phyloP scores from a whole-genome alignment of 208 protist genomes.

The Baffinella frigidus region DNA sequence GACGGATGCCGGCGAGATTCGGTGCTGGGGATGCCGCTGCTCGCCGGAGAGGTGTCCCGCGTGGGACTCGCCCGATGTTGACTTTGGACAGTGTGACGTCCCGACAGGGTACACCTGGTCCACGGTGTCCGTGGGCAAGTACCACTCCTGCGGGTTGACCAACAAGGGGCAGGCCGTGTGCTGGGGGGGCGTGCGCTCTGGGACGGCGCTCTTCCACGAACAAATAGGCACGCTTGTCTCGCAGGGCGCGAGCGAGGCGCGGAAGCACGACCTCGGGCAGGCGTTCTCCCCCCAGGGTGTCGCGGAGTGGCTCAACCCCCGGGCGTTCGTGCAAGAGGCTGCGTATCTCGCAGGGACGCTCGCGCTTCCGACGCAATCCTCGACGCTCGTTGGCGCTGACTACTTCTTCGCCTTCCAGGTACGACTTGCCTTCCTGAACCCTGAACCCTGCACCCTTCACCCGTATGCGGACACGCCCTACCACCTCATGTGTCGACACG shows the following conservation, averaged over 20 bases:
- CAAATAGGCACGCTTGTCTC: too few relatives aligned
- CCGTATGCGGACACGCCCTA: too few relatives aligned
- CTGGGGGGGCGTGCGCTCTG: slow-evolving; percentile 38
- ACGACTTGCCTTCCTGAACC: too few relatives aligned
- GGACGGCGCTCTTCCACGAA: too few relatives aligned
- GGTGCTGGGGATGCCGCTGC: slow-evolving; percentile 41
- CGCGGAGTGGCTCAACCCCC: not conserved
- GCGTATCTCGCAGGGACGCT: not conserved
- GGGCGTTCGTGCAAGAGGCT: not conserved
- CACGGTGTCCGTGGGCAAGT: not conserved
- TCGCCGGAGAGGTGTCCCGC: not conserved
- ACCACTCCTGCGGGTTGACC: slow-evolving; percentile 36
- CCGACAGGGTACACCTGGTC: not conserved
- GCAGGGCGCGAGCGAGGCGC: not conserved
- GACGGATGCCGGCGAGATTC: not conserved
- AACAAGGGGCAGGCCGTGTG: not conserved
- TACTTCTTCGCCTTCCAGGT: not conserved
- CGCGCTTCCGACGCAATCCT: not conserved
- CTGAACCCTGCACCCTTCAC: too few relatives aligned
- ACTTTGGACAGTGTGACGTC: slow-evolving; percentile 26
- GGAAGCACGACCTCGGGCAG: not conserved
- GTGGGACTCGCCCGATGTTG: not conserved
- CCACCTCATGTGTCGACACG: too few relatives aligned
- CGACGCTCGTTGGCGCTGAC: not conserved
- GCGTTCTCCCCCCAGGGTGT: not conserved